A percentile compares a stretch with the other conserved stretches of the same genome.
phyloP scores from a whole-genome alignment of 352 stramenopile genomes.

The Thalassiosira oceanica region DNA sequence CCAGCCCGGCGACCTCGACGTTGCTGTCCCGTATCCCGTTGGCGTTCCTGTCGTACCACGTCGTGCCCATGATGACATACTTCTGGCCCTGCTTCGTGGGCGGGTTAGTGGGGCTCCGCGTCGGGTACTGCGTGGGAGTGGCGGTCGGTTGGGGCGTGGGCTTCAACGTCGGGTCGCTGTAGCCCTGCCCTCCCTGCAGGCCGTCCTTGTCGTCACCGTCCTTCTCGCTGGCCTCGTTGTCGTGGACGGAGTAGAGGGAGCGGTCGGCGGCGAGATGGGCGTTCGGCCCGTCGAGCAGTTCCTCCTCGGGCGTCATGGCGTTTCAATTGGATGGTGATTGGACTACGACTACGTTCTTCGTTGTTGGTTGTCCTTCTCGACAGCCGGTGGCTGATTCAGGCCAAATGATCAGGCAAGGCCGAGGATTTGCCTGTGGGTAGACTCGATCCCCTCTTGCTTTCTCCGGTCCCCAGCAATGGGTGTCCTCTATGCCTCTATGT shows the following conservation, averaged over 20 bases:
- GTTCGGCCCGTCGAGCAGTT: background rate
- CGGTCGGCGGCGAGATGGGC: background rate
- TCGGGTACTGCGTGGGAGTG: background rate
- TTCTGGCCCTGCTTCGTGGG: background rate
- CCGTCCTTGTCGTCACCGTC: conserved; percentile 7
- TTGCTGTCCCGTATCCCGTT: conserved; percentile 20
- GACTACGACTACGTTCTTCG: too few relatives aligned
- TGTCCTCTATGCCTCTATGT: too few relatives aligned
- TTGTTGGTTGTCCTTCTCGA: too few relatives aligned
- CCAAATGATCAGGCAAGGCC: too few relatives aligned
- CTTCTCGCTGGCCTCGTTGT: background rate
- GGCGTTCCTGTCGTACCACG: conserved; percentile 23
- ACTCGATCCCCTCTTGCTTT: too few relatives aligned
- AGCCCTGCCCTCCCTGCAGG: conserved; percentile 3
- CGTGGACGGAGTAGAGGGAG: background rate
- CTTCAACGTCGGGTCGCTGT: background rate
- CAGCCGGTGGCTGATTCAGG: too few relatives aligned
- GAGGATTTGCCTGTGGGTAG: too few relatives aligned
- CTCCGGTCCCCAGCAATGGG: too few relatives aligned
- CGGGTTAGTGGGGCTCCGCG: background rate
- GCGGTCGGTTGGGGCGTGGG: background rate
- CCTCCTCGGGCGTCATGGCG: too few relatives aligned
- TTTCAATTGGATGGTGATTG: too few relatives aligned
- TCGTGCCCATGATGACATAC: background rate
- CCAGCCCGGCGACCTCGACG: background rate